Evolutionary conservation across 164 flowering plant genomes (phyloP), one percentile per base, ranked within the genome.

Genomic region (Warburgia ugandensis): DNA sequence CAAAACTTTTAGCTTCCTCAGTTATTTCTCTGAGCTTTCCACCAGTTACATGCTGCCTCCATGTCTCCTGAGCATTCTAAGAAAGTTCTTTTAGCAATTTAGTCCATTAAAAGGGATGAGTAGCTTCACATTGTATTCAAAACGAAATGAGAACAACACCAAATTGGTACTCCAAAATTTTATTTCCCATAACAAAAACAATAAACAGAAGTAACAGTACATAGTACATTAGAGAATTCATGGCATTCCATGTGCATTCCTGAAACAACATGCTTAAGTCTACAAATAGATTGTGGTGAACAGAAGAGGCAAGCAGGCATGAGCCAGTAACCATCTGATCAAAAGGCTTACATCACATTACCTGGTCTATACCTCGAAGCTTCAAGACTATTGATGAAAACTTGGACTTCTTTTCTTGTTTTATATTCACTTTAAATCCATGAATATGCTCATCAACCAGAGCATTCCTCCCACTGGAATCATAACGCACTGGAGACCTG

Each of bases 21-120:
- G 89, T 81, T 40, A 89, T 82, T 71, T 92, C 99, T 63, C 97
- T 77, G 25, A 92, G 94, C 65, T 92, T 92, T 58, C 94, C 99
- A 45, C 89, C 97, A 56, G 94, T 92, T 17, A 92, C 92, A 63
- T 88, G 97, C 60, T 84, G 95, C 70, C 81, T 88, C 91, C 85
- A 77, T 21, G 75, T 60, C 62, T 86, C 99, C 99, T 92, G 74
- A 22, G 10, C 47, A 63, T 33, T n/a, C n/a, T n/a, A n/a, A n/a
- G n/a, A n/a, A n/a, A n/a, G n/a, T n/a, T n/a, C n/a, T n/a, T n/a
- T n/a, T n/a, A n/a, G n/a, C n/a, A n/a, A n/a, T n/a, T n/a, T n/a
- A n/a, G n/a, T n/a, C n/a, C n/a, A n/a, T n/a, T n/a, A n/a, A n/a
- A n/a, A n/a, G n/a, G n/a, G n/a, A n/a, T n/a, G n/a, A n/a, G n/a